Base-by-base conservation (phyloP, 1,284 basidiomycete genomes). In the Boletus subluridellus region DNA sequence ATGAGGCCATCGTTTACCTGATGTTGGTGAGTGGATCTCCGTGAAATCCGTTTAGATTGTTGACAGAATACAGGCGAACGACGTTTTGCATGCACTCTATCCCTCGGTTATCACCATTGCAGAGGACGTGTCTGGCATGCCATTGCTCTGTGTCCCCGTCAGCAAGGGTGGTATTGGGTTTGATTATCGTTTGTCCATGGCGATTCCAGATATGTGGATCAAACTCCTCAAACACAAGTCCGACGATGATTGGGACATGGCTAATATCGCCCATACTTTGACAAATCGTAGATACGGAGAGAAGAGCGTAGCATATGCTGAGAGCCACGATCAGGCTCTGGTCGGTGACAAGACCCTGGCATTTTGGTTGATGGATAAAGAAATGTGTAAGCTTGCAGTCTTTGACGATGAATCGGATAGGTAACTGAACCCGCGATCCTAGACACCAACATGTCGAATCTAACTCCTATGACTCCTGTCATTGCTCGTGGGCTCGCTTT, bases 351-450 rank as follows among this genome's bases (percentile, higher is more conserved):
- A 98, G 80, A 98, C 96, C 1, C 72, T 98, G 38, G 96, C 96
- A 1, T 99, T 99, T 77, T 99, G 96, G 96, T 76, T 99, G 56
- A 99, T 99, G 96, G 96, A 99, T 77, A 96, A 97, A 77, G 96
- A 98, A 74, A 99, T 99, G 96, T 95, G 91, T 94, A 78, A 63
- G 66, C 46, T 32, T 50, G 7, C 41, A 41, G 82, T 60, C 6
- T 24, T 46, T 24, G 17, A 48, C 28, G n/a, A 51, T 54, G 46
- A 47, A 44, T 60, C 17, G 6, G 38, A 21, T 30, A 8, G 3
- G 17, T 62, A 69, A 69, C 63, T 72, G 74, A 53, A 73, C 71
- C 69, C 78, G 77, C 71, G 52, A 52, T 42, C 4, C 65, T 89
- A 69, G 94, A 98, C 75, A 95, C 94, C 11, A 82, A 94, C 77